Conservation (phyloP, 805 yeast species). For the Wickerhamiella shivajii region DNA sequence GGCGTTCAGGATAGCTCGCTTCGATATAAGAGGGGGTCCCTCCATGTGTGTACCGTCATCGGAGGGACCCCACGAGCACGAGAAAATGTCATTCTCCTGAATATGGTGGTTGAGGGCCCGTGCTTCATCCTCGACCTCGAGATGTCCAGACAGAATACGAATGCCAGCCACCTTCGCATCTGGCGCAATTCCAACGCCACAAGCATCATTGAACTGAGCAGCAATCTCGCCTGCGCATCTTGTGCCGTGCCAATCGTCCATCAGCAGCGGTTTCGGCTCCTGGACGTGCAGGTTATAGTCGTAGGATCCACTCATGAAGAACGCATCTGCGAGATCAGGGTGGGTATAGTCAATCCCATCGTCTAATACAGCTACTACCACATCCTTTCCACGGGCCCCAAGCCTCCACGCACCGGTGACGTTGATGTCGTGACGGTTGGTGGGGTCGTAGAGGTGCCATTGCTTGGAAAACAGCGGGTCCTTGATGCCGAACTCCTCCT, state of each 20-base stretch:
- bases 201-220: constrained; percentile 60
- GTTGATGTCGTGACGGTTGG: constrained; percentile 74
- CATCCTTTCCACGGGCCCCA: constrained; percentile 66
- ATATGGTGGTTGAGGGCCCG: constrained; percentile 66
- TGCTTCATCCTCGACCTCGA: constrained; percentile 83
- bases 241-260: constrained; percentile 88
- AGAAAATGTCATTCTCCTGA: constrained; percentile 80
- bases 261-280: constrained; percentile 65
- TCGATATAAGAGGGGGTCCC: constrained; percentile 66
- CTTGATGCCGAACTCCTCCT: constrained; percentile 42
- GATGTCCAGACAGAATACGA: constrained; percentile 67
- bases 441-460: constrained; percentile 84
- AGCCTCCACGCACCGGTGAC: constrained; percentile 74
- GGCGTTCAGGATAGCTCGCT: constrained; percentile 74
- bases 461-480: constrained; percentile 79
- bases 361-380: constrained; percentile 80
- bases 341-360: constrained; percentile 84
- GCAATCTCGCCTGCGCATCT: constrained; percentile 98
- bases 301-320: constrained; percentile 62
- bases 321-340: constrained; percentile 56
- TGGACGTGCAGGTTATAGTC: constrained; percentile 70
- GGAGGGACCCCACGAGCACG: constrained; percentile 98
- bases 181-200: constrained; percentile 97
- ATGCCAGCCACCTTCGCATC: constrained; percentile 78
- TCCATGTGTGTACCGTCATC: constrained; percentile 83